Percentiles rank a stretch among this genome's conserved stretches.
Evolutionary conservation across 305 asterid genomes (phyloP).

Genomic region (Vinca major): DNA sequence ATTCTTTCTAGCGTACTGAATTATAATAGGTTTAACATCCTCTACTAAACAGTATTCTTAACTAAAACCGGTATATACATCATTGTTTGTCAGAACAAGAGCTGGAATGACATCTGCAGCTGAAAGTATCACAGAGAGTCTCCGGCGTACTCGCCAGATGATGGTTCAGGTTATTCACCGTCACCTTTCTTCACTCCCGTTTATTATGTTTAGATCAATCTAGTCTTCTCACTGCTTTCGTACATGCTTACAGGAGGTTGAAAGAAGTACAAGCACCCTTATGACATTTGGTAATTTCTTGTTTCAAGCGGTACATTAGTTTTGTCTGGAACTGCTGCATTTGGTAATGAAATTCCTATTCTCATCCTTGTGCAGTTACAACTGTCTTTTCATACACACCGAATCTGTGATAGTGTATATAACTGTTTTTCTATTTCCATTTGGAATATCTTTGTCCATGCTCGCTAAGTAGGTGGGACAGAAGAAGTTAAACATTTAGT

Average conservation of each 20-base stretch:
- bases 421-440: not conserved
- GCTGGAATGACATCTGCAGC: constrained; percentile 98
- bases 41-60: not conserved
- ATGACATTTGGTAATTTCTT: constrained; percentile 69
- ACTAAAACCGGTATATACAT: not conserved
- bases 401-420: not conserved
- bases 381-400: too few species aligned
- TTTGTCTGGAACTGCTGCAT: not conserved
- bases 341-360: not conserved
- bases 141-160: constrained; percentile 82
- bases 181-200: not conserved
- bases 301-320: not conserved
- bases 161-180: constrained; percentile 70
- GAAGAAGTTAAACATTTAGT: not conserved
- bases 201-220: constrained; percentile 3
- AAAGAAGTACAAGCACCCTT: constrained; percentile 75
- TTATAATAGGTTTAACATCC: not conserved
- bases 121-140: constrained; percentile 92
- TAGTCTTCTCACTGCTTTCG: constrained; percentile 12
- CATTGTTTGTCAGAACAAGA: constrained; percentile 55
- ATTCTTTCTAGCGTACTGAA: not conserved
- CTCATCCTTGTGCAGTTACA: not conserved
- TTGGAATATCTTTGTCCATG: not conserved
- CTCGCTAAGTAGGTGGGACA: not conserved
- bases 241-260: constrained; percentile 58